Conservation (phyloP, 2,329 filamentous ascomycete genomes). For the Emydomyces testavorans region DNA sequence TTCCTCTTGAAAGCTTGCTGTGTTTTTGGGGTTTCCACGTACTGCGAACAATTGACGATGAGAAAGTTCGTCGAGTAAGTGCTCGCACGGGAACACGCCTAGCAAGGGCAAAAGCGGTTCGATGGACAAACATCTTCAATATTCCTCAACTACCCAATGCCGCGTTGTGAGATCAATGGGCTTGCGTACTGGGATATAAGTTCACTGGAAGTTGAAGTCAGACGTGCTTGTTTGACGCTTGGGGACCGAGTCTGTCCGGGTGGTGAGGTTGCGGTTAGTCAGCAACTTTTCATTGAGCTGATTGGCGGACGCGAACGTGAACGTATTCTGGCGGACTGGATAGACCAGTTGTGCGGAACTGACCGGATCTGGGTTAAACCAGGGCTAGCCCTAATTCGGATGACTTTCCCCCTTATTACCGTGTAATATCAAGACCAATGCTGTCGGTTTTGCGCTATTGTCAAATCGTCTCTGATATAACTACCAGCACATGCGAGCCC, state of each 20-base stretch:
- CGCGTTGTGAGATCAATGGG: not conserved
- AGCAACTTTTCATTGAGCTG: slow-evolving; percentile 1
- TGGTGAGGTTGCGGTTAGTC: slow-evolving; percentile 14
- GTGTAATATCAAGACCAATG: too few relatives aligned
- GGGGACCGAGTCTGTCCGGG: slow-evolving; percentile 14
- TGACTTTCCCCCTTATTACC: too few relatives aligned
- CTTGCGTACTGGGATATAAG: not conserved
- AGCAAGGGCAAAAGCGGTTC: slow-evolving; percentile 37
- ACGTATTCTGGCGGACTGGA: not conserved
- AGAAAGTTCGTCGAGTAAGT: slow-evolving; percentile 36
- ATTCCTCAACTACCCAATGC: slow-evolving; percentile 14
- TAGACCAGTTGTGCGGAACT: not conserved
- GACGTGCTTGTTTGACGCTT: slow-evolving; percentile 9
- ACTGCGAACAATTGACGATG: slow-evolving; percentile 37
- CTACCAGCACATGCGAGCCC: slow-evolving; percentile 4
- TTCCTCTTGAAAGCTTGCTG: too few relatives aligned
- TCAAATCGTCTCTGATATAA: too few relatives aligned
- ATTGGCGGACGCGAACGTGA: not conserved
- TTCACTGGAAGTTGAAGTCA: slow-evolving; percentile 1
- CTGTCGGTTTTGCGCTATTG: not conserved
- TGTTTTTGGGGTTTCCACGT: slow-evolving; percentile 26
- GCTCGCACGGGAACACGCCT: slow-evolving; percentile 34
- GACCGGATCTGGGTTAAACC: not conserved
- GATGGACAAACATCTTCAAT: slow-evolving; percentile 37
- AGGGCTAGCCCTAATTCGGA: slow-evolving; percentile 5